A percentile compares a stretch with the other conserved stretches of the same genome.
Evolutionary conservation across 257 asterid species (phyloP).

Genomic region (Linderniella brevidens): DNA sequence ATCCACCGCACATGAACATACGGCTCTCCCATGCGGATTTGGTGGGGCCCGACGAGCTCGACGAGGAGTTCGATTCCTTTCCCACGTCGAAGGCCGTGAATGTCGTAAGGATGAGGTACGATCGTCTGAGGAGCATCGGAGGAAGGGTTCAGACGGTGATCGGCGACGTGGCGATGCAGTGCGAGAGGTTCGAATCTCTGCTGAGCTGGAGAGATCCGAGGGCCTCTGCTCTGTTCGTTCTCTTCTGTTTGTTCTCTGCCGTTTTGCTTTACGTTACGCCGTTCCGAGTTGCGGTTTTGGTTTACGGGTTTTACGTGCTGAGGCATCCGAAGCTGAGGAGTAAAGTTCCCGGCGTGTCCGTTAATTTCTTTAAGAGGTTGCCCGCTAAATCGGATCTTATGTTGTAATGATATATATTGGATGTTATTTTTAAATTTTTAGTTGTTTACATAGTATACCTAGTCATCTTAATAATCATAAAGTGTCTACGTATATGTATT

Average conservation of each 20-base stretch:
- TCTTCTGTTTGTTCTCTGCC: slow-evolving; percentile 46
- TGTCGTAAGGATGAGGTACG: slow-evolving; percentile 46
- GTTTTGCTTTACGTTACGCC: slow-evolving; percentile 37
- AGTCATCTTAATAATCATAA: too few species aligned
- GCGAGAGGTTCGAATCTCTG: slow-evolving; percentile 52
- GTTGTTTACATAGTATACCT: too few species aligned
- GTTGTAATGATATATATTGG: too few species aligned
- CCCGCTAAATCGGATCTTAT: too few species aligned
- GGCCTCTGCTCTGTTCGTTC: slow-evolving; percentile 46
- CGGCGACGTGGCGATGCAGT: slow-evolving; percentile 67
- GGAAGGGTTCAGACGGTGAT: slow-evolving; percentile 70
- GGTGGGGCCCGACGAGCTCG: slow-evolving; percentile 52
- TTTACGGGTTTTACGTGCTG: slow-evolving; percentile 34
- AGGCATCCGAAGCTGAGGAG: slow-evolving; percentile 66
- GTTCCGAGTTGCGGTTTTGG: slow-evolving; percentile 27
- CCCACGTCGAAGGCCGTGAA: slow-evolving; percentile 34
- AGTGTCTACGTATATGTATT: too few species aligned
- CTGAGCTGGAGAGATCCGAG: slow-evolving; percentile 75
- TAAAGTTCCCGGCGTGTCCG: too few species aligned
- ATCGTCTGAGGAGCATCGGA: slow-evolving; percentile 47
- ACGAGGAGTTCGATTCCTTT: slow-evolving; percentile 63
- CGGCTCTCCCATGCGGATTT: slow-evolving; percentile 56
- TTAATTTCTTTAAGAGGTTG: too few species aligned
- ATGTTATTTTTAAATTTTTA: too few species aligned
- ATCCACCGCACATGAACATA: slow-evolving; percentile 58